Base-by-base conservation (phyloP, 2,329 filamentous ascomycete species). In the Capronia americana region DNA sequence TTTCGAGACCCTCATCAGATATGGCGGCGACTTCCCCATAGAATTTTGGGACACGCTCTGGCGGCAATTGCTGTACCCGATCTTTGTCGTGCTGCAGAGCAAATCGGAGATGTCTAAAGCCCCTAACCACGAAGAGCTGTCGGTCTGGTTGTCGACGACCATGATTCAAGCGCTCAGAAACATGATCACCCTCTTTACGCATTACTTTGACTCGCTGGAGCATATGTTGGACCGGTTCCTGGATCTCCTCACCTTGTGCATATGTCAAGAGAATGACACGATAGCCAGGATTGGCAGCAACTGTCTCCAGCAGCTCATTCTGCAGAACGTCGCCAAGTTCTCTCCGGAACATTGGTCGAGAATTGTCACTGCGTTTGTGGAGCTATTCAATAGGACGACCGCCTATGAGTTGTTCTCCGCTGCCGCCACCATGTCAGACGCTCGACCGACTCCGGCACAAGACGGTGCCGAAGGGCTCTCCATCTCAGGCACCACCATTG, bases 31-130 rank as follows among this genome's bases (percentile, higher is more conserved):
- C 72, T 99, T 97, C 74, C 93, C 94, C 3, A 84, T 89, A 1
- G 92, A 97, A 61, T 99, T 99, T 77, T 99, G 95, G 95, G 95
- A 99, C 77, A 97, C 95, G 20, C 85, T 99, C 0, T 99, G 95
- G 93, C 88, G 94, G 57, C 95, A 99, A 77, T 87, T 99, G 66
- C 86, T 99, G 1, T 98, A 97, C 73, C 96, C 95, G 0, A 99
- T 99, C 72, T 99, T 99, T 81, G 93, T 98, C 86, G 96, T 99
- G 1, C 81, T 99, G 51, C 93, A 96, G 72, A 97, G 95, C 20
- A 92, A 95, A 70, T 96, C 94, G 0, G 95, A 99, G 77, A 96
- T 98, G 90, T 90, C 90, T 28, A 97, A 97, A 75, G 93, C 94
- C 14, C 86, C 94, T 41, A 98, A 94, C 74, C 93, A 97, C 74